Evolutionary conservation across 257 asterid genomes (phyloP).

Genomic region (Ehretia macrophylla): DNA sequence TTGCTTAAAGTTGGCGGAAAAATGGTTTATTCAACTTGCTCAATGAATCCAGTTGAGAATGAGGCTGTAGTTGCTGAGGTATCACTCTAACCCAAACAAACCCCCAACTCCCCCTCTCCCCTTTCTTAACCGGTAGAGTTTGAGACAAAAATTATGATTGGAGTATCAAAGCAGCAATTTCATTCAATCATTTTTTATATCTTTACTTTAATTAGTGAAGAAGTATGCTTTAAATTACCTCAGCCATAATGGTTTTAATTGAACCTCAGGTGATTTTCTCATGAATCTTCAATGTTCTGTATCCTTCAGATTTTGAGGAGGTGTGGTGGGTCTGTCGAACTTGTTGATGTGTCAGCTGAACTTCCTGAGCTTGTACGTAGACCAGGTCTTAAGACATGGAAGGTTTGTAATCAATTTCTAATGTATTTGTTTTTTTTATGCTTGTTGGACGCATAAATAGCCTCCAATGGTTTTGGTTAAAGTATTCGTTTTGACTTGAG

Average conservation of each 20-base stretch:
- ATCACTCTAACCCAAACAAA: constrained; percentile 19
- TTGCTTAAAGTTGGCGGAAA: constrained; percentile 97
- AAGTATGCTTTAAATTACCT: too few species aligned
- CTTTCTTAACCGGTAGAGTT: neutral
- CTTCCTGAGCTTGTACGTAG: constrained; percentile 89
- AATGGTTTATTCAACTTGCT: constrained; percentile 97
- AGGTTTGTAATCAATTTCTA: constrained; percentile 41
- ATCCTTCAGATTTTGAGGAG: constrained; percentile 66
- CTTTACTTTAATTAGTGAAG: too few species aligned
- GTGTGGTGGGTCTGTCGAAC: constrained; percentile 77
- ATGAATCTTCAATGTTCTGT: constrained; percentile 12
- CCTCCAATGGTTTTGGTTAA: neutral
- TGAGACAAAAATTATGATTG: too few species aligned
- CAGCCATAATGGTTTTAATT: too few species aligned
- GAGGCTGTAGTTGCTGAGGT: constrained; percentile 98
- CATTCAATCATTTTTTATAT: too few species aligned
- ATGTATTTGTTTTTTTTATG: constrained; percentile 1
- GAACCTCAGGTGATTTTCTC: constrained; percentile 6
- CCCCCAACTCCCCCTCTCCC: neutral
- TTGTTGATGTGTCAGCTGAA: constrained; percentile 75
- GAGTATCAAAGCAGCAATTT: too few species aligned
- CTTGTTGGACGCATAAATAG: neutral
- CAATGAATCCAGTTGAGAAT: constrained; percentile 96
- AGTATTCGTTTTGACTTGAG: neutral
- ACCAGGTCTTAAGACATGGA: constrained; percentile 91